Evolutionary conservation across 2,329 filamentous ascomycete species (phyloP), one percentile per base, ranked within the genome.

Genomic region (Aspergillus calidoustus): DNA sequence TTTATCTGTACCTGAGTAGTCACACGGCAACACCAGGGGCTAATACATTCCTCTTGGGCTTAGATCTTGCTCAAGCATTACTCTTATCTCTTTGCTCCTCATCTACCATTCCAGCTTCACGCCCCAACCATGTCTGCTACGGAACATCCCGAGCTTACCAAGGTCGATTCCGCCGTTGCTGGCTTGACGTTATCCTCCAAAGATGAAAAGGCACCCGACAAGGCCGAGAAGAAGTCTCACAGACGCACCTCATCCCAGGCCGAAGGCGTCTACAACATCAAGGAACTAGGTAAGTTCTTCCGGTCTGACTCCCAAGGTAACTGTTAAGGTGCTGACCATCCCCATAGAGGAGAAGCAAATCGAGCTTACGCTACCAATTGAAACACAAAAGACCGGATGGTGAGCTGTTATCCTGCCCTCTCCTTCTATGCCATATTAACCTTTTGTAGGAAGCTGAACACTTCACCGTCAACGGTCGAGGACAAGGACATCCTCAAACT

Each of bases 111-210:
- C 17, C 30, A 54, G 30, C 63, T 54, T 17, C 46, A 34, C 60
- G 19, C 19, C 47, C 59, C 58, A 69, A 77, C 59, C 76, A 87
- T 89, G 86, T 82, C 86, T 72, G 83, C 52, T 47, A 49, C 47
- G 22, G 54, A 55, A 25, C 25, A 52, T 30, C 25, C 81, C 73
- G 86, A 89, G 73, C 87, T 96, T 76, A 86, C 86, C 80, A 96
- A 96, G 84, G 88, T 97, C 82, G 93, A 97, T 81, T 97, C 93
- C 63, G 92, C 92, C 82, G 88, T 96, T 75, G 89, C 92, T 76
- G 91, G 92, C 79, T 80, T 93, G 72, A 86, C 87, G 68, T 85
- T 86, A 72, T 89, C 88, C 62, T 86, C 90, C 38, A 83, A 85
- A 62, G 86, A 89, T 75, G 89, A 92, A 67, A 82, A 83, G 58